Evolutionary conservation across 164 flowering plant species (phyloP).

Genomic region (grape (Vitis vinifera)): DNA sequence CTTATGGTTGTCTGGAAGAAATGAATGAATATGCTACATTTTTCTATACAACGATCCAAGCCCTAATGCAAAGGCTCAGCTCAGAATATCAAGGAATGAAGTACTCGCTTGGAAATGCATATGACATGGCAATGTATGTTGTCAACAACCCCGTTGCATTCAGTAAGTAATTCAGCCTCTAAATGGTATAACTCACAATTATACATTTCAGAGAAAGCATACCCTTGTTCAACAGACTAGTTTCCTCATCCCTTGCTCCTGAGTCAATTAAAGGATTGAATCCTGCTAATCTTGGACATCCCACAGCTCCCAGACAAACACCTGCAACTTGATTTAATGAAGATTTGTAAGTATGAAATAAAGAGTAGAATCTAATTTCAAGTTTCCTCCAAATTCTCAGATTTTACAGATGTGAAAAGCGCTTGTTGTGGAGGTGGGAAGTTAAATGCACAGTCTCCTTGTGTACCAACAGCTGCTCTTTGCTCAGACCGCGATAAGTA

Average conservation of each 20-base stretch:
- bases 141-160: conserved; percentile 4
- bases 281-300: too few species aligned
- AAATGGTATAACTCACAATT: too few species aligned
- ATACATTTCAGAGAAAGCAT: too few species aligned
- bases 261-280: too few species aligned
- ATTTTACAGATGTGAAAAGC: conserved; percentile 4
- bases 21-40: conserved; percentile 11
- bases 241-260: too few species aligned
- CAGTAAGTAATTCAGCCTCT: conserved; percentile 3
- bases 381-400: conserved; percentile 3
- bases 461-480: neutral
- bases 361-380: too few species aligned
- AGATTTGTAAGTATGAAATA: too few species aligned
- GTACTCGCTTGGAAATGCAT: conserved; percentile 23
- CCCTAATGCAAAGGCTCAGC: conserved; percentile 9
- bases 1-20: conserved; percentile 1
- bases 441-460: conserved; percentile 11
- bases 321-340: too few species aligned
- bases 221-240: too few species aligned
- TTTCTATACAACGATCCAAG: neutral
- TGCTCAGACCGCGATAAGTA: conserved; percentile 17
- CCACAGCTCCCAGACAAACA: too few species aligned
- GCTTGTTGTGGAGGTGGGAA: conserved; percentile 29
- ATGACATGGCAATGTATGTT: conserved; percentile 2
- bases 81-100: conserved; percentile 5